Conservation (phyloP, 1,284 basidiomycete species). For the Tilletia caries region DNA sequence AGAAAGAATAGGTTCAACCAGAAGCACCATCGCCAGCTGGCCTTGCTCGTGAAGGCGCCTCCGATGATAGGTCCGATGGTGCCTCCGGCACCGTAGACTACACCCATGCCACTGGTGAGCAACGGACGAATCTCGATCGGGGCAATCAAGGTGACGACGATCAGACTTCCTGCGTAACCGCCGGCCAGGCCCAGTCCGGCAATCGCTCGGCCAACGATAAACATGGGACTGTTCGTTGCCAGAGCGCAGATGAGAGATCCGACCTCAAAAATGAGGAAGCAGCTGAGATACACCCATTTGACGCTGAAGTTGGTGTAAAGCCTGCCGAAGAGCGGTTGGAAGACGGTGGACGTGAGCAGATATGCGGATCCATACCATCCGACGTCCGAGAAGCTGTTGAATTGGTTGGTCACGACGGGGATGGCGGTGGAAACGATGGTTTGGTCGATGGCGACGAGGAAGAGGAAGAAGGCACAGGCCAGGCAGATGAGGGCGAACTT, state of each 20-base stretch:
- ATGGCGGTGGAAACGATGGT: conserved; percentile 42
- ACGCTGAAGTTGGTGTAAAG: conserved; percentile 34
- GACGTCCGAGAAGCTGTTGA: conserved; percentile 30
- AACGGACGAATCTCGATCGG: conserved; percentile 25
- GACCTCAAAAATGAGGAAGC: conserved; percentile 34
- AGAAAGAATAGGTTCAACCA: conserved; percentile 1
- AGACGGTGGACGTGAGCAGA: conserved; percentile 35
- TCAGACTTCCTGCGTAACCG: conserved; percentile 33
- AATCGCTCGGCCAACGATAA: conserved; percentile 43
- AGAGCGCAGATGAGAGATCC: conserved; percentile 42
- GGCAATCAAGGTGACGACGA: conserved; percentile 31
- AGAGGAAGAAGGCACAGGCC: conserved; percentile 12
- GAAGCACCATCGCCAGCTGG: conserved; percentile 22
- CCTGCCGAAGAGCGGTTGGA: conserved; percentile 41
- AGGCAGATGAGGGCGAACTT: conserved; percentile 22
- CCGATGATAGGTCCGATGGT: conserved; percentile 28
- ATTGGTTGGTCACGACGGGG: conserved; percentile 33
- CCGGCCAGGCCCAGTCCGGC: conserved; percentile 37
- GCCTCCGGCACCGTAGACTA: conserved; percentile 31
- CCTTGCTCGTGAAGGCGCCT: conserved; percentile 32
- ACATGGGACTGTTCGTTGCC: conserved; percentile 29
- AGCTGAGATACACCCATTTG: conserved; percentile 31
- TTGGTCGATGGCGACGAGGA: conserved; percentile 24
- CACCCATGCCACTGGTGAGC: conserved; percentile 29
- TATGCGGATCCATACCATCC: conserved; percentile 38